phyloP scores from a whole-genome alignment of 2,329 filamentous ascomycete genomes.

The Aspergillus latus region DNA sequence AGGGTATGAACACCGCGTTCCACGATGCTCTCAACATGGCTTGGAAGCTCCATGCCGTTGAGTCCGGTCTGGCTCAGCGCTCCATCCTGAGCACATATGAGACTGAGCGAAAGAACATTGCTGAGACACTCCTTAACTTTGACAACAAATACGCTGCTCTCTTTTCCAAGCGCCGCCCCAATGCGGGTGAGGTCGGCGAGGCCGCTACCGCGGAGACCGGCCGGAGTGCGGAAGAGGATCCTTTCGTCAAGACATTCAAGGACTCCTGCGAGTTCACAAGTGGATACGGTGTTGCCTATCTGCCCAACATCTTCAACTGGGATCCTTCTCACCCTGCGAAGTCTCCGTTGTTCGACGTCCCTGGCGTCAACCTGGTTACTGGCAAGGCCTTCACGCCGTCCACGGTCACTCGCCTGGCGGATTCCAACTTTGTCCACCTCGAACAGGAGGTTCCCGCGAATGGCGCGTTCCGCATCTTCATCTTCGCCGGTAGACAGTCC shows the following conservation, averaged over 20 bases:
- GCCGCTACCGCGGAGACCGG: conserved; percentile 50
- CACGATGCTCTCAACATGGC: conserved; percentile 77
- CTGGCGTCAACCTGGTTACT: conserved; percentile 65
- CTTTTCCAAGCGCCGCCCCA: conserved; percentile 76
- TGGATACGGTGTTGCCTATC: conserved; percentile 86
- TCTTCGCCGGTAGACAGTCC: conserved; percentile 73
- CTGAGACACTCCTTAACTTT: conserved; percentile 80
- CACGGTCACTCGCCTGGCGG: conserved; percentile 80
- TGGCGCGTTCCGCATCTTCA: conserved; percentile 80
- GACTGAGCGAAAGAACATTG: conserved; percentile 77
- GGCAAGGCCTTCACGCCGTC: conserved; percentile 75
- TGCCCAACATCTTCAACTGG: conserved; percentile 82
- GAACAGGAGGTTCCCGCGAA: conserved; percentile 89
- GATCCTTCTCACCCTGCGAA: conserved; percentile 68
- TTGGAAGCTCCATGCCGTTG: conserved; percentile 94
- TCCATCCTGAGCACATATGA: conserved; percentile 82
- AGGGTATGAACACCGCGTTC: conserved; percentile 64
- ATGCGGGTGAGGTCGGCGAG: conserved; percentile 68
- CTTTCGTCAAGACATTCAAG: conserved; percentile 88
- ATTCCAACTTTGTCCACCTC: conserved; percentile 85
- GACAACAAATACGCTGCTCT: conserved; percentile 87
- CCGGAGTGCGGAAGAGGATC: conserved; percentile 53
- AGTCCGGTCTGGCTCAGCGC: conserved; percentile 74
- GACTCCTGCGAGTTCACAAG: conserved; percentile 88
- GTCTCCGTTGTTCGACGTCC: conserved; percentile 67